Evolutionary conservation across 2,329 filamentous ascomycete genomes (phyloP).

Genomic region (Fusarium stilboides): DNA sequence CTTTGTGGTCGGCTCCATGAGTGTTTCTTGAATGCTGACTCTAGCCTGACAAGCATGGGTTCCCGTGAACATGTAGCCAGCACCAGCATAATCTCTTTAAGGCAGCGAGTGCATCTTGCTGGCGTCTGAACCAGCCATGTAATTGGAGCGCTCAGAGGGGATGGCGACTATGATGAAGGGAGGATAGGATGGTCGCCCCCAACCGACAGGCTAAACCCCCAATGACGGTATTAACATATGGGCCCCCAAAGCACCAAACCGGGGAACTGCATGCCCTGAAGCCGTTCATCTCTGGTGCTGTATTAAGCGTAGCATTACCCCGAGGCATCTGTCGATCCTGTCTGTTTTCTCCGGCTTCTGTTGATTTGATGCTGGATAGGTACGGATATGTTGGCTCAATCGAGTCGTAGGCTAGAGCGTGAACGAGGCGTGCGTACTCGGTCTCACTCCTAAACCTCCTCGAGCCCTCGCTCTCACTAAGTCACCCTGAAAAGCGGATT

Average conservation of each 20-base stretch:
- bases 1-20: conserved; percentile 33
- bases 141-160: conserved; percentile 44
- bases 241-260: conserved; percentile 47
- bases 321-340: conserved; percentile 44
- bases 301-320: conserved; percentile 35
- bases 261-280: conserved; percentile 44
- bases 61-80: conserved; percentile 21
- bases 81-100: conserved; percentile 27
- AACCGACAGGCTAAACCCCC: conserved; percentile 40
- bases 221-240: conserved; percentile 32
- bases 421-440: conserved; percentile 28
- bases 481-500: conserved; percentile 29
- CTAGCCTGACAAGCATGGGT: conserved; percentile 30
- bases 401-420: conserved; percentile 28
- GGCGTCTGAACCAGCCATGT: conserved; percentile 39
- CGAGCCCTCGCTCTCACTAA: conserved; percentile 13
- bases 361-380: conserved; percentile 27
- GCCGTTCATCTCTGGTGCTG: conserved; percentile 32
- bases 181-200: conserved; percentile 38
- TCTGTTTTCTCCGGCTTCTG: conserved; percentile 30
- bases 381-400: conserved; percentile 34
- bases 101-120: conserved; percentile 29
- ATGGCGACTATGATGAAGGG: conserved; percentile 27
- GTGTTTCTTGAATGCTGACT: conserved; percentile 43
- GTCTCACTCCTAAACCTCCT: conserved; percentile 15